phyloP scores from a whole-genome alignment of 2,329 filamentous ascomycete species.

The Paecilomyces sp. region DNA sequence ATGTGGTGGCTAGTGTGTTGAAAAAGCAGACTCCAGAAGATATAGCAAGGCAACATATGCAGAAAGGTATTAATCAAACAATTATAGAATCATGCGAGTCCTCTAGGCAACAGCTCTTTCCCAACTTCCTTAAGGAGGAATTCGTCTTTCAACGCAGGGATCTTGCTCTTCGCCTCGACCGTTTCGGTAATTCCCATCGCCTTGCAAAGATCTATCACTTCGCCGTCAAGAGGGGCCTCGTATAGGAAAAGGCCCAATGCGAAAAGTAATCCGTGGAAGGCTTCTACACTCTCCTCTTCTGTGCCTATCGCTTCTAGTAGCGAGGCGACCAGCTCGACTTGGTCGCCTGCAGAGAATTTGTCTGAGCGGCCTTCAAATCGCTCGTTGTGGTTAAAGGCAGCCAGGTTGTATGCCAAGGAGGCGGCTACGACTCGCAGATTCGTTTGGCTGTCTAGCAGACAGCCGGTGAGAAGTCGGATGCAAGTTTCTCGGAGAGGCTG shows the following conservation, averaged over 20 bases:
- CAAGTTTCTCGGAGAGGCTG: conserved; percentile 50
- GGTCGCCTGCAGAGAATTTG: conserved; percentile 58
- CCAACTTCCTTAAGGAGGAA: conserved; percentile 49
- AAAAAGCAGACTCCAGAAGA: background rate
- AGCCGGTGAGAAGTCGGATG: conserved; percentile 64
- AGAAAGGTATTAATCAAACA: background rate
- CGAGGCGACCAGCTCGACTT: conserved; percentile 75
- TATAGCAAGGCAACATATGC: background rate
- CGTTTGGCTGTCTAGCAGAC: conserved; percentile 70
- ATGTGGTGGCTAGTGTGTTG: background rate
- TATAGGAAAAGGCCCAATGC: conserved; percentile 72
- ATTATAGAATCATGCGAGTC: conserved; percentile 12
- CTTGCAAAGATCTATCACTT: conserved; percentile 70
- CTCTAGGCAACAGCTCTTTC: conserved; percentile 36
- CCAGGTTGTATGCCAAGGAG: conserved; percentile 76
- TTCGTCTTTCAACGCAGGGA: conserved; percentile 50
- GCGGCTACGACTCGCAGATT: conserved; percentile 75
- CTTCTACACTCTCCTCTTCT: conserved; percentile 54
- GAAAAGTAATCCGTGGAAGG: conserved; percentile 67
- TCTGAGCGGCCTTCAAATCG: conserved; percentile 53
- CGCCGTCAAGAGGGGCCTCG: conserved; percentile 60
- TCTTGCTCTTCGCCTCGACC: conserved; percentile 48
- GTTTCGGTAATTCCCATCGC: conserved; percentile 67
- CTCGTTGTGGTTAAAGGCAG: conserved; percentile 60
- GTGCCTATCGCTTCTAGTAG: conserved; percentile 64